A percentile compares a stretch with the other conserved stretches of the same genome.
Conservation (phyloP, 352 stramenopile genomes). For the Thraustochytrium striatum region DNA sequence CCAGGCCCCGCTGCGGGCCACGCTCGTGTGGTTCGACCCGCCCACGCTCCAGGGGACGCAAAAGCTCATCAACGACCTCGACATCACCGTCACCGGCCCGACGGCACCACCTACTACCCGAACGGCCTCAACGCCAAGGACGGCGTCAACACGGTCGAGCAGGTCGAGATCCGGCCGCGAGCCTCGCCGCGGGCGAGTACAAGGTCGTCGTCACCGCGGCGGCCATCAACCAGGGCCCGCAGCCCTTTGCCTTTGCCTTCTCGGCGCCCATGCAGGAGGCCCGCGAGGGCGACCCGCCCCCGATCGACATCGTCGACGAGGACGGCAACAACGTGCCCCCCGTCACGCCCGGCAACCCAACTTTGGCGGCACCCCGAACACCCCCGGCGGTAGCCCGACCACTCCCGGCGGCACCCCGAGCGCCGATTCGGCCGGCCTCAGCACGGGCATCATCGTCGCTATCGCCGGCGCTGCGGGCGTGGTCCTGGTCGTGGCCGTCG, state of each 20-base stretch:
- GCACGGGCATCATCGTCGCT: too few species aligned
- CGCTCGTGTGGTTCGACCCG: constrained; percentile 55
- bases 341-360: too few species aligned
- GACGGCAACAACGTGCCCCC: too few species aligned
- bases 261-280: not conserved
- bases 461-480: too few species aligned
- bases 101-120: constrained; percentile 52
- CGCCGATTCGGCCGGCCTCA: too few species aligned
- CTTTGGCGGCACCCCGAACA: too few species aligned
- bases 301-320: too few species aligned
- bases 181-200: not conserved
- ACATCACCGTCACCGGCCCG: constrained; percentile 50
- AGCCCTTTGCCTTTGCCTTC: not conserved
- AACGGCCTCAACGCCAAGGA: constrained; percentile 51
- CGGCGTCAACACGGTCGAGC: constrained; percentile 56
- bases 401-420: too few species aligned
- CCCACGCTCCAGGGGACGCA: constrained; percentile 21
- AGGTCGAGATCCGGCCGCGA: constrained; percentile 34
- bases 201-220: not conserved
- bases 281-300: not conserved
- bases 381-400: too few species aligned
- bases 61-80: constrained; percentile 53
- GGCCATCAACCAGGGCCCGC: not conserved
- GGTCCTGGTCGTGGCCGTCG: too few species aligned
- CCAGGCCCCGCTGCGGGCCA: constrained; percentile 19